phyloP scores from a whole-genome alignment of 805 yeast genomes.

The Candida andamanensis region DNA sequence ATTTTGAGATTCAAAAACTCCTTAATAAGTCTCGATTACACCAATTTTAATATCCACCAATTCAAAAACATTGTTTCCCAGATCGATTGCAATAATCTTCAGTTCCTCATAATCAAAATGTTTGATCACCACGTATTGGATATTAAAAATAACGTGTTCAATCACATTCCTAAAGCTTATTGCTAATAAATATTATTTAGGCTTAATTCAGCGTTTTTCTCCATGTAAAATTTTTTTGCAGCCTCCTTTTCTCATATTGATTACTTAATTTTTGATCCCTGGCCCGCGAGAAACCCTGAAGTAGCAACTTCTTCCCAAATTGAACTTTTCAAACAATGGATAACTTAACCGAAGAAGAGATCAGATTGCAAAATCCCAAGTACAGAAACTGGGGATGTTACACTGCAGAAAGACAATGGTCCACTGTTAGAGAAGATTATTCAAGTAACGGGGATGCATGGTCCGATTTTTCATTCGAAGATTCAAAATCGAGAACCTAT shows the following conservation, averaged over 20 bases:
- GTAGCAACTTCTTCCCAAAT: no score
- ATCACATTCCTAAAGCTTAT: slow-evolving; percentile 1
- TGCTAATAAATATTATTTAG: no score
- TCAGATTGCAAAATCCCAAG: slow-evolving; percentile 28
- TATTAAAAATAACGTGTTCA: slow-evolving; percentile 2
- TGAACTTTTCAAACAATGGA: slow-evolving; percentile 1
- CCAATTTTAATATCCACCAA: slow-evolving; percentile 1
- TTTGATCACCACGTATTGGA: slow-evolving; percentile 8
- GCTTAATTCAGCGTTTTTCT: no score
- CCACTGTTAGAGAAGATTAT: slow-evolving; percentile 84
- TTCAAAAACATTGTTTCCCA: slow-evolving; percentile 3
- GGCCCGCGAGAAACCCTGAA: no score
- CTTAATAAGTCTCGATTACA: slow-evolving; percentile 6
- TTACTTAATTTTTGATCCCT: no score
- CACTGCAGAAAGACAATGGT: slow-evolving; percentile 84
- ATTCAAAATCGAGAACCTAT: slow-evolving; percentile 72
- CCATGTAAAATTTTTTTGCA: no score
- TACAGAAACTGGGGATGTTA: slow-evolving; percentile 94
- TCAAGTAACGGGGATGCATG: slow-evolving; percentile 85
- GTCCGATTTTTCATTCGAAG: slow-evolving; percentile 83
- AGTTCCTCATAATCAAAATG: slow-evolving; percentile 6
- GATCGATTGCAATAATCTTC: slow-evolving; percentile 2
- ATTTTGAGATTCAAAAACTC: slow-evolving; percentile 9
- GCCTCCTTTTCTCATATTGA: no score
- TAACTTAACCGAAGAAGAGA: slow-evolving; percentile 31